A percentile compares a stretch with the other conserved stretches of the same genome.
phyloP scores from a whole-genome alignment of 202 grass and related monocot genomes.

The Cymbopogon flexuosus region DNA sequence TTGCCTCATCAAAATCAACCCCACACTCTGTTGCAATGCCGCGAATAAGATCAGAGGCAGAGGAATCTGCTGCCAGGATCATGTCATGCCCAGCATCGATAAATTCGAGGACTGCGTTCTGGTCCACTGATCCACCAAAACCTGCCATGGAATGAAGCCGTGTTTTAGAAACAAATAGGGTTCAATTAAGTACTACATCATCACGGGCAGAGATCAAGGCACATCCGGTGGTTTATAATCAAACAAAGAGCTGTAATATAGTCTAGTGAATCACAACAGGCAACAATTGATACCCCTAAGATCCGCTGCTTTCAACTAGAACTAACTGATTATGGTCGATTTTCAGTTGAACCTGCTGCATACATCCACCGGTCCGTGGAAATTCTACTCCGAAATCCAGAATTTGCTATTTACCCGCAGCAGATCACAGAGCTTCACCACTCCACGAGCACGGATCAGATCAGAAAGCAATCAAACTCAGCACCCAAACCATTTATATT shows the following conservation, averaged over 20 bases:
- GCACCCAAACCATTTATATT: background rate
- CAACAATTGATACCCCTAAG: background rate
- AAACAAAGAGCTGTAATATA: background rate
- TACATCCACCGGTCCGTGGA: background rate
- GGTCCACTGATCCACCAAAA: constrained; percentile 87
- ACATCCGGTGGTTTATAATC: background rate
- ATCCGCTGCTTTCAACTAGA: background rate
- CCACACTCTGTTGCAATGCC: constrained; percentile 90
- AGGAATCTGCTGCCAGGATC: constrained; percentile 76
- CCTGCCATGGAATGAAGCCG: constrained; percentile 29
- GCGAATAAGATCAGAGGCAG: constrained; percentile 89
- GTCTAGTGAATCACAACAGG: background rate
- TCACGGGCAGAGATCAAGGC: background rate
- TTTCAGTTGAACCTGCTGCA: background rate
- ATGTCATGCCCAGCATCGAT: constrained; percentile 86
- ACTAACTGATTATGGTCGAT: background rate
- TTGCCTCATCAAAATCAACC: constrained; percentile 95
- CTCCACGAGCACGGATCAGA: constrained; percentile 5
- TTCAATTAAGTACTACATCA: background rate
- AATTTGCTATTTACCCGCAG: background rate
- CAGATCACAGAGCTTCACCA: constrained; percentile 12
- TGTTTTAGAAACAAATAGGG: background rate
- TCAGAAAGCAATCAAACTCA: background rate
- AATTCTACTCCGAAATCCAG: background rate
- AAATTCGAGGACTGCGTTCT: constrained; percentile 70